phyloP scores from a whole-genome alignment of 2,329 filamentous ascomycete genomes.

The Incumbomyces delicatus region DNA sequence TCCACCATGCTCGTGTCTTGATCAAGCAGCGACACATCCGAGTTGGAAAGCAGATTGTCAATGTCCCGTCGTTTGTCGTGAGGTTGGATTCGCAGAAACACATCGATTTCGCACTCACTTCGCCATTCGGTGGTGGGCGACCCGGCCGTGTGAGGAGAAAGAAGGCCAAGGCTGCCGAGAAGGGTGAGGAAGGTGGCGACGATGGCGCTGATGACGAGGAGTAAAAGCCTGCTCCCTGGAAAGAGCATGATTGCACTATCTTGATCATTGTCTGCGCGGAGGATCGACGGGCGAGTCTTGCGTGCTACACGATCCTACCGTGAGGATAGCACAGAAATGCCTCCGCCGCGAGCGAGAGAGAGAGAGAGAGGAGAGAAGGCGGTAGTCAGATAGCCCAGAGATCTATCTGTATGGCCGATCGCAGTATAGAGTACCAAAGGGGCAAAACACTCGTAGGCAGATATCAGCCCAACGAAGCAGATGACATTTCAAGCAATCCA shows the following conservation, averaged over 20 bases:
- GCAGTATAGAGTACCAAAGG: too few relatives aligned
- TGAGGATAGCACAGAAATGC: too few relatives aligned
- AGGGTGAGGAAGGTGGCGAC: constrained; percentile 45
- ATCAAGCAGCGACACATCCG: constrained; percentile 99
- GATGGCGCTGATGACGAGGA: constrained; percentile 62
- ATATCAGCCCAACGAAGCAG: too few relatives aligned
- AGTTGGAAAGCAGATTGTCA: constrained; percentile 99
- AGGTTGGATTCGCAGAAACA: constrained; percentile 99
- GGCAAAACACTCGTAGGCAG: too few relatives aligned
- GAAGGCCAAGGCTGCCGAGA: constrained; percentile 96
- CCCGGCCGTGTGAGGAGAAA: constrained; percentile 97
- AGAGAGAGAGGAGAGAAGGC: too few relatives aligned
- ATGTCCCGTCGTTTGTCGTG: constrained; percentile 98
- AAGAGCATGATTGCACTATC: not conserved
- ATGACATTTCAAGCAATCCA: too few relatives aligned
- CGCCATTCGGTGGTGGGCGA: constrained; percentile 93
- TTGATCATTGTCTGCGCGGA: not conserved
- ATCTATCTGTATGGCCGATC: too few relatives aligned
- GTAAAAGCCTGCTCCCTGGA: constrained; percentile 28
- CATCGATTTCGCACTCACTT: constrained; percentile 97
- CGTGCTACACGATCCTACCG: too few relatives aligned
- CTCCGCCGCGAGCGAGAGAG: too few relatives aligned
- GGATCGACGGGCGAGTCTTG: too few relatives aligned
- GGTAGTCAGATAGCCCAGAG: too few relatives aligned
- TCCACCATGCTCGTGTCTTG: constrained; percentile 99